Conservation (phyloP, 257 asterid species). For the Apocynum venetum region DNA sequence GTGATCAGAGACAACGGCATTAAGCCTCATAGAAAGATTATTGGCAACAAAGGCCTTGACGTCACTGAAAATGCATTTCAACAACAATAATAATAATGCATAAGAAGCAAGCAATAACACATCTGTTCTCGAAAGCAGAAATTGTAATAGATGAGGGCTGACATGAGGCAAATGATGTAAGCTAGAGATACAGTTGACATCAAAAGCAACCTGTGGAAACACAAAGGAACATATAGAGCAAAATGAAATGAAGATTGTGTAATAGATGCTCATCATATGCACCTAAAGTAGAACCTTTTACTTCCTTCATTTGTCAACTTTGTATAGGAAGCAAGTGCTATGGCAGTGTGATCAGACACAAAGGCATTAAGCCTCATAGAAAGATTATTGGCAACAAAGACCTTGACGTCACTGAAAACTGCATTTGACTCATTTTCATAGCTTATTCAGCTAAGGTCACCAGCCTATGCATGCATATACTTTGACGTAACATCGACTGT, state of each 20-base stretch:
- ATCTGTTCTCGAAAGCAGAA: not conserved
- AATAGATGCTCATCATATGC: not conserved
- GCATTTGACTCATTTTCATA: not conserved
- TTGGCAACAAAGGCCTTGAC: not conserved
- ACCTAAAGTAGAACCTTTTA: not conserved
- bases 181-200: not conserved
- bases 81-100: not conserved
- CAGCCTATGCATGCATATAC: not conserved
- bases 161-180: not conserved
- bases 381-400: not conserved
- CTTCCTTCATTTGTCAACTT: not conserved
- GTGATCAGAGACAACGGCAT: not conserved
- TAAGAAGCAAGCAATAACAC: not conserved
- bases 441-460: not conserved
- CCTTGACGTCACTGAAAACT: not conserved
- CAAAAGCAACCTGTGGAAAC: not conserved
- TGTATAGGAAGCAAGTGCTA: too few relatives aligned
- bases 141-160: too few relatives aligned
- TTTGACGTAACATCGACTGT: not conserved
- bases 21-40: not conserved
- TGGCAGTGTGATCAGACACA: not conserved
- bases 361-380: not conserved
- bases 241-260: not conserved
- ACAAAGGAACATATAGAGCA: not conserved
- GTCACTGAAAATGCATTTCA: not conserved